A percentile compares a stretch with the other conserved stretches of the same genome.
These are phyloP conservation scores for Calocera cornea DNA, from an alignment of 768 basidiomycete genomes.

Conservation along the genomic window DNA sequence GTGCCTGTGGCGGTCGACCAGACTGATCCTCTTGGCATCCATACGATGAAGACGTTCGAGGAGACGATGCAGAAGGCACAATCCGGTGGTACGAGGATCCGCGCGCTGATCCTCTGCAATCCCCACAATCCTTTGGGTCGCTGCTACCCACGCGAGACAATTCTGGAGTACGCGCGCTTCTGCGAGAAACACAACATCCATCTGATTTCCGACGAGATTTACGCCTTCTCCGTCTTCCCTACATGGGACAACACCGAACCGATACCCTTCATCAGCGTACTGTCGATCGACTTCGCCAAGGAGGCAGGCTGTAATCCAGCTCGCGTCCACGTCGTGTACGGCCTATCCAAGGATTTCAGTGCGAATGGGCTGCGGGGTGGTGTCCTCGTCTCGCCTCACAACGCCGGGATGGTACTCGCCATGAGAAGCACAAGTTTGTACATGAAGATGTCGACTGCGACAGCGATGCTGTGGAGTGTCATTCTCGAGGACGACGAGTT, in stretches of 20 bases:
- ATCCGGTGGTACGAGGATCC: neutral
- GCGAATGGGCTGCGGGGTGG: constrained; percentile 19
- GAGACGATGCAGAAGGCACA: neutral
- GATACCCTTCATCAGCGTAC: neutral
- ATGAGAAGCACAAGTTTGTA: constrained; percentile 15
- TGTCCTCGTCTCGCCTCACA: constrained; percentile 17
- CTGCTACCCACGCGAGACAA: neutral
- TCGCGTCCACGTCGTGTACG: constrained; percentile 7
- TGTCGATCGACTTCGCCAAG: neutral
- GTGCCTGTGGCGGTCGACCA: neutral
- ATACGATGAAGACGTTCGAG: neutral
- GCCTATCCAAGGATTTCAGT: constrained; percentile 18
- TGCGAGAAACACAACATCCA: neutral
- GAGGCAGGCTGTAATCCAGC: neutral
- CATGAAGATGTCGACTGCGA: constrained; percentile 18
- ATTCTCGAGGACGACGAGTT: constrained; percentile 12
- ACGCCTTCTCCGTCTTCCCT: constrained; percentile 2
- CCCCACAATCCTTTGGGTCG: constrained; percentile 4
- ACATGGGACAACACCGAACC: neutral
- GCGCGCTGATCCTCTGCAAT: constrained; percentile 4
- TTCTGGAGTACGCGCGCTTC: neutral
- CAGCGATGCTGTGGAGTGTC: constrained; percentile 15
- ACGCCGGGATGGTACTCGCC: constrained; percentile 14
- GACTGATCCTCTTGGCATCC: neutral
- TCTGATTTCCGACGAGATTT: constrained; percentile 1